Evolutionary conservation across 495 filamentous ascomycete genomes (phyloP), one percentile per base, ranked within the genome.

Genomic region (Penicillium alfredii): DNA sequence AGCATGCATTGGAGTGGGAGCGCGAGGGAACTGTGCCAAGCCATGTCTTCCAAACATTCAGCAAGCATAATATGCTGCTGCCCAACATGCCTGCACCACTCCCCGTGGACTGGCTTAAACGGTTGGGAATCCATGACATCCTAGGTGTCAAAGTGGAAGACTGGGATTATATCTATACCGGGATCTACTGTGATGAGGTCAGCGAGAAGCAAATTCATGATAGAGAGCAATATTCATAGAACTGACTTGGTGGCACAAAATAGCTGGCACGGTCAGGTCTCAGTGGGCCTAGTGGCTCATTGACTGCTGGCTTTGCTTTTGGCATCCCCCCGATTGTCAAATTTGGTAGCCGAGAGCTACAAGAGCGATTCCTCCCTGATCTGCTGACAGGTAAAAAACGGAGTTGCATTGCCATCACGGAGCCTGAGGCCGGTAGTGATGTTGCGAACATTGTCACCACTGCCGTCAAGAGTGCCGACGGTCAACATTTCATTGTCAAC

Each of bases 351-450:
- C 42, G 50, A 12, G 47, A 72, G 37, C 53, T 86, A 24, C 73
- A 86, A 54, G 78, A 82, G 44, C 58, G 68, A 1, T 75, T 78
- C 38, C 58, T 86, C 20, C 80, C 82, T 0, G 80, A 81, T 19
- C 57, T 85, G 1, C 61, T 87, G n/a, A 73, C 68, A 3, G 81
- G 81, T 11, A 69, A 68, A 48, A 82, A 76, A 58, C 65, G 83
- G 23, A 61, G 63, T 3, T 88, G 84, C 47, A 85, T 88, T 35
- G 84, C 82, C 4, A 86, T 88, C 51, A 88, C 84, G 0, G 84
- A 88, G 54, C 84, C 84, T 0, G 73, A 72, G 17, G 80, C 80
- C 3, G 83, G 83, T 2, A 76, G 70, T 43, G 82, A 88, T 47
- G 84, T 88, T 3, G 77, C 81, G 1, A 78, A 77, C 42, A 82